Percentiles rank a stretch among this genome's conserved stretches.
Evolutionary conservation across 2,329 filamentous ascomycete genomes (phyloP).

Genomic region (Ceratocystis lukuohia): DNA sequence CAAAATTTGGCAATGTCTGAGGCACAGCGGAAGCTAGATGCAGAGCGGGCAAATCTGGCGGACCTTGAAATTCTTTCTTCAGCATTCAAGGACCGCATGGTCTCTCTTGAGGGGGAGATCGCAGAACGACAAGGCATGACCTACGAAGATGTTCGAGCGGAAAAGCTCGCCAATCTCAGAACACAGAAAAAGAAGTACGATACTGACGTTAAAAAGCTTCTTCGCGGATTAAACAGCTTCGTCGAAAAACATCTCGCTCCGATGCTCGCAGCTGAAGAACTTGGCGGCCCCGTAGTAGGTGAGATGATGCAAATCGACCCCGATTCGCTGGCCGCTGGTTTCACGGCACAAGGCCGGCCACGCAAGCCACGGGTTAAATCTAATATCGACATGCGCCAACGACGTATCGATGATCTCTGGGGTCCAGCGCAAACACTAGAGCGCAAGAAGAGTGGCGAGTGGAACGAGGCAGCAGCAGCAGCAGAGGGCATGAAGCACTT

Average conservation of each 20-base stretch:
- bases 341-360: slow-evolving; percentile 44
- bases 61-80: slow-evolving; percentile 44
- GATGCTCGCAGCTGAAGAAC: slow-evolving; percentile 70
- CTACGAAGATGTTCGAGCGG: slow-evolving; percentile 46
- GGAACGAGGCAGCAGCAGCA: slow-evolving; percentile 39
- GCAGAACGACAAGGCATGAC: slow-evolving; percentile 44
- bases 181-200: slow-evolving; percentile 47
- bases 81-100: slow-evolving; percentile 44
- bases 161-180: slow-evolving; percentile 48
- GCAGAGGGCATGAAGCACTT: slow-evolving; percentile 45
- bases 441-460: slow-evolving; percentile 23
- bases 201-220: slow-evolving; percentile 44
- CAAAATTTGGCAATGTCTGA: slow-evolving; percentile 33
- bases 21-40: slow-evolving; percentile 36
- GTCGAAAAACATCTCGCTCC: slow-evolving; percentile 56
- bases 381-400: slow-evolving; percentile 40
- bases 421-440: slow-evolving; percentile 27
- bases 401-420: slow-evolving; percentile 53
- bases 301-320: slow-evolving; percentile 52
- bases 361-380: slow-evolving; percentile 35
- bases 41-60: slow-evolving; percentile 36
- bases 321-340: slow-evolving; percentile 46
- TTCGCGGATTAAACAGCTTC: slow-evolving; percentile 54
- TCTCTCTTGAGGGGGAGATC: slow-evolving; percentile 43
- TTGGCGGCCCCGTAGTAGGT: slow-evolving; percentile 71